Evolutionary conservation across 345 rosid species (phyloP), one percentile per base, ranked within the genome.

Genomic region (Corymbia maculata): DNA sequence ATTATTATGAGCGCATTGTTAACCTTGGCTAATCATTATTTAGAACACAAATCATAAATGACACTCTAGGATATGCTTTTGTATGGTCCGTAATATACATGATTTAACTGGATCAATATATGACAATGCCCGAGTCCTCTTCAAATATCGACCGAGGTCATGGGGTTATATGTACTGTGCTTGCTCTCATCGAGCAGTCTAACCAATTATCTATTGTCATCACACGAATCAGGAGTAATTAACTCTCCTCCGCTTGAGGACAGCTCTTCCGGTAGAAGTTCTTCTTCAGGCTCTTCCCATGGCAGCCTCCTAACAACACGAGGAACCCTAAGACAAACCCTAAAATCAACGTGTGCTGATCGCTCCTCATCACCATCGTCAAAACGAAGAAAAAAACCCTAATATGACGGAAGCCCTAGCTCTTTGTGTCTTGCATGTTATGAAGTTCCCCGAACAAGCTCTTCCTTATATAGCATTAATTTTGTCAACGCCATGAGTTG

Each of bases 231-330:
- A 9, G 36, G 82, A 70, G 82, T 36, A 42, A 36, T 2, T 9
- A 8, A 36, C 13, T 88, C 26, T 90, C 86, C 66, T 94, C 94
- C 1, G 89, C 92, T 17, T 86, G 28, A 1, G 95, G 95, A 51
- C 94, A 94, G 49, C 88, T 87, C 6, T 89, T 21, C 85, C 87
- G 8, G 90, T 94, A 94, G 87, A 89, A 93, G 1, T 87, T 55
- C 91, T 89, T 88, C 86, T 49, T 85, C 90, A 91, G 85, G 4
- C 52, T 21, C 44, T 89, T 90, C 44, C 90, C 92, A n/a, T 88
- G 32, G 68, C 90, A 88, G 61, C 45, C 85, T 86, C 86, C 89
- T 26, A 89, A 8, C n/a, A 52, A 28, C 47, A 51, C 87, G 85
- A 57, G 68, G 8, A 57, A 53, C 36, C 36, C 55, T 19, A 85